Percentiles rank a stretch among this genome's conserved stretches.
These are phyloP conservation scores for Symmetrospora coprosmae DNA, from an alignment of 768 basidiomycete genomes.

Conservation along the genomic window DNA sequence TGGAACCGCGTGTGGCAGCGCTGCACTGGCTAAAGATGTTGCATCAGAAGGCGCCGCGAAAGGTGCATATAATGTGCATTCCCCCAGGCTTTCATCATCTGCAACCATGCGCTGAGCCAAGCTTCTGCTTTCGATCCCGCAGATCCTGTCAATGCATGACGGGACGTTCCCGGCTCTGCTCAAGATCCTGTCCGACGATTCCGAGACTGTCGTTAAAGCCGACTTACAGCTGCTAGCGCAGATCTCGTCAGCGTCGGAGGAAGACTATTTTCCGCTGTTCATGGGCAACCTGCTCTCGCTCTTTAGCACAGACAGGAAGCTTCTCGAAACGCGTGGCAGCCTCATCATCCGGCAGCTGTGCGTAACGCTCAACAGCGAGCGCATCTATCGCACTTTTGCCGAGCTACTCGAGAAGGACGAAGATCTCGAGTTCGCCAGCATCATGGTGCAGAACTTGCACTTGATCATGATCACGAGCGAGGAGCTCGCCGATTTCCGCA, in stretches of 20 bases:
- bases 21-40: constrained; percentile 97
- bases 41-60: constrained; percentile 91
- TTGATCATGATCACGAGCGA: constrained; percentile 92
- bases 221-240: constrained; percentile 91
- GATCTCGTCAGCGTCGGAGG: constrained; percentile 88
- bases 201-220: constrained; percentile 95
- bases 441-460: constrained; percentile 93
- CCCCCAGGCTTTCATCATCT: neutral
- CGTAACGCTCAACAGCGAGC: constrained; percentile 80
- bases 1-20: constrained; percentile 87
- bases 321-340: constrained; percentile 82
- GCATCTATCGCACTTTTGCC: constrained; percentile 87
- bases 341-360: constrained; percentile 91
- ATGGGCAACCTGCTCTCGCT: constrained; percentile 88
- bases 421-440: constrained; percentile 91
- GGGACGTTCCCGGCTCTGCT: constrained; percentile 50
- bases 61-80: constrained; percentile 45
- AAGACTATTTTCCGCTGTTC: constrained; percentile 85
- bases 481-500: constrained; percentile 86
- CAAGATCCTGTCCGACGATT: constrained; percentile 88
- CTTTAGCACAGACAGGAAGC: constrained; percentile 80
- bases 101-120: neutral
- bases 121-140: neutral
- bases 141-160: constrained; percentile 93
- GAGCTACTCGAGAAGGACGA: constrained; percentile 98